These are phyloP conservation scores for Cucurbita pepo DNA, from an alignment of 306 rosid genomes.

Conservation along the genomic window DNA sequence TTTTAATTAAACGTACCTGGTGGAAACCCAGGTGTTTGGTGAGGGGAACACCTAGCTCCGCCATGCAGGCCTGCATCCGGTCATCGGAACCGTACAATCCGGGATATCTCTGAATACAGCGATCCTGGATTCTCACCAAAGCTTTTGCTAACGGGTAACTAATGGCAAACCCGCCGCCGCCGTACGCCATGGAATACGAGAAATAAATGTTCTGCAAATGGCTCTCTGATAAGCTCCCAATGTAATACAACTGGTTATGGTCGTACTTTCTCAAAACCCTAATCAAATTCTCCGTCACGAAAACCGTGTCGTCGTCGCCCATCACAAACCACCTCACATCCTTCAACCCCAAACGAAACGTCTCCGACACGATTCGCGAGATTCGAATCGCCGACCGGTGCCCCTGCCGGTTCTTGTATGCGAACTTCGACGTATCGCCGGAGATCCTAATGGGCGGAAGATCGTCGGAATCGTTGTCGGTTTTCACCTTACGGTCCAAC, in stretches of 20 bases:
- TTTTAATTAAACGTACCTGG: constrained; percentile 29
- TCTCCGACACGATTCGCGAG: constrained; percentile 79
- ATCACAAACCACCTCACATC: constrained; percentile 84
- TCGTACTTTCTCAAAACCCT: constrained; percentile 58
- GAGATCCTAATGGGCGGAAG: constrained; percentile 53
- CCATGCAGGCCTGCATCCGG: constrained; percentile 97
- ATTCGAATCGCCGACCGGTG: constrained; percentile 91
- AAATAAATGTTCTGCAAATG: constrained; percentile 86
- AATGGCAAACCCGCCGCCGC: constrained; percentile 92
- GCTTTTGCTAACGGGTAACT: constrained; percentile 70
- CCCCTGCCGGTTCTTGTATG: constrained; percentile 58
- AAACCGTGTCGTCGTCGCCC: constrained; percentile 98
- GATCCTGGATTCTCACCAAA: constrained; percentile 55
- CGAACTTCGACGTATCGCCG: constrained; percentile 45
- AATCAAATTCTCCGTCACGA: constrained; percentile 56
- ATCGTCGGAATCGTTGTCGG: constrained; percentile 6
- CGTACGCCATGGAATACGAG: constrained; percentile 94
- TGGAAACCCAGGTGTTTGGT: constrained; percentile 90
- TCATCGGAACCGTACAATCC: constrained; percentile 92
- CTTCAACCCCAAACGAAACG: constrained; percentile 48
- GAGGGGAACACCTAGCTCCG: constrained; percentile 98
- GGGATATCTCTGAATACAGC: constrained; percentile 73
- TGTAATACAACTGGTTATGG: constrained; percentile 58
- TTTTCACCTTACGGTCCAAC: constrained; percentile 38
- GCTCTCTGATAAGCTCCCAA: constrained; percentile 80